Evolutionary conservation across 129 eudicot genomes (phyloP), one percentile per base, ranked within the genome.

Genomic region (Pulicaria dysenterica): DNA sequence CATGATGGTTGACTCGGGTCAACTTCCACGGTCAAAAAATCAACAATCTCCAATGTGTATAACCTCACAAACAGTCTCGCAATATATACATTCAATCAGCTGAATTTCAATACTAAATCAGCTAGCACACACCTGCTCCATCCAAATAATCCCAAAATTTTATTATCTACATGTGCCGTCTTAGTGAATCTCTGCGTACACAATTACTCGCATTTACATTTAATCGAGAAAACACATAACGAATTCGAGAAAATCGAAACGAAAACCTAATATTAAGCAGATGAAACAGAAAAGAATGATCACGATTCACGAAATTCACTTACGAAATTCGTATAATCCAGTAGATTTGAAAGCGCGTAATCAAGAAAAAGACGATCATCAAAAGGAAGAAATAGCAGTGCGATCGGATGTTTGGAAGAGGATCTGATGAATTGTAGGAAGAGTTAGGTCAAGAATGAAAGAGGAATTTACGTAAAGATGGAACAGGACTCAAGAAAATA

Each of bases 1-100:
- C 62, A 75, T 19, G 74, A 76, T 47, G 49, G 69, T 76, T 57
- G 74, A 69, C 75, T 69, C 75, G n/a, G 65, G 73, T 74, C 73
- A 58, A 70, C 51, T 66, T n/a, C 63, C 5, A 4, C 4, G 59
- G 70, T 68, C 70, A 77, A 69, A 70, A 58, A 64, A 58, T 47
- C 64, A 60, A 68, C 13, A 13, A 58, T 43, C 8, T 61, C 64
- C 69, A 68, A 77, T 58, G 70, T 42, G 24, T 40, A 46, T 14
- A 43, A 17, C 24, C 42, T 36, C 41, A 56, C 59, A 67, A 74
- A 54, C 40, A 58, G 43, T 64, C 66, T 34, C 43, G 34, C 67
- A 8, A 39, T 37, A 15, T 9, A 45, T 6, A 66, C 59, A 34
- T 36, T 56, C 43, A 66, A 65, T 44, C 67, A 68, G 24, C 59